These are phyloP conservation scores for Blumeria hordei DNA, from an alignment of 2,329 filamentous ascomycete species.

Conservation along the genomic window DNA sequence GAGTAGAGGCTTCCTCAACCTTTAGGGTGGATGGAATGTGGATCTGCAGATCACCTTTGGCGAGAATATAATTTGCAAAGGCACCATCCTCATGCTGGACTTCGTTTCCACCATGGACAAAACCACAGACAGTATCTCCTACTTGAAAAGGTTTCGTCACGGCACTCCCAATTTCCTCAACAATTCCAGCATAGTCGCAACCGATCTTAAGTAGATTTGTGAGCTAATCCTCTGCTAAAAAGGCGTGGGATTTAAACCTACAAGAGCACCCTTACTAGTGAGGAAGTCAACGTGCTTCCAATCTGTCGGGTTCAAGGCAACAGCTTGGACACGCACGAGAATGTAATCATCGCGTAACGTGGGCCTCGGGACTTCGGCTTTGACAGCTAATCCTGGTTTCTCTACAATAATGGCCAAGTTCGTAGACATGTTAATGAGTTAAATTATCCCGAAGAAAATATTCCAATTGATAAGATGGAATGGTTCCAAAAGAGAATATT, in stretches of 20 bases:
- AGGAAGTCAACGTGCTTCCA: conserved; percentile 14
- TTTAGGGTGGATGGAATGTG: conserved; percentile 22
- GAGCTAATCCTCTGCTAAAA: background rate
- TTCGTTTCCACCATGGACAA: conserved; percentile 18
- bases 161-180: conserved; percentile 21
- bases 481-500: no score
- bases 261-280: conserved; percentile 6
- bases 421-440: conserved; percentile 6
- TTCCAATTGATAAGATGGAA: no score
- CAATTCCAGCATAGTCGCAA: conserved; percentile 24
- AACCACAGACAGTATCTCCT: conserved; percentile 24
- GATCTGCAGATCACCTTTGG: conserved; percentile 19
- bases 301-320: conserved; percentile 14
- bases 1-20: conserved; percentile 21
- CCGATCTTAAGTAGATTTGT: conserved; percentile 12
- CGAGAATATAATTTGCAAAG: conserved; percentile 12
- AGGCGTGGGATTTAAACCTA: conserved; percentile 1
- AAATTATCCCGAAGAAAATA: no score
- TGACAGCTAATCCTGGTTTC: conserved; percentile 7
- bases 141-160: conserved; percentile 20
- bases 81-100: conserved; percentile 19
- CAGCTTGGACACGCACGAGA: conserved; percentile 12
- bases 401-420: conserved; percentile 10
- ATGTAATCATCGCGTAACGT: conserved; percentile 14
- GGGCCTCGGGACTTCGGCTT: conserved; percentile 9